Conservation (phyloP, 768 basidiomycete genomes). For the Sporobolomyces phaffii region DNA sequence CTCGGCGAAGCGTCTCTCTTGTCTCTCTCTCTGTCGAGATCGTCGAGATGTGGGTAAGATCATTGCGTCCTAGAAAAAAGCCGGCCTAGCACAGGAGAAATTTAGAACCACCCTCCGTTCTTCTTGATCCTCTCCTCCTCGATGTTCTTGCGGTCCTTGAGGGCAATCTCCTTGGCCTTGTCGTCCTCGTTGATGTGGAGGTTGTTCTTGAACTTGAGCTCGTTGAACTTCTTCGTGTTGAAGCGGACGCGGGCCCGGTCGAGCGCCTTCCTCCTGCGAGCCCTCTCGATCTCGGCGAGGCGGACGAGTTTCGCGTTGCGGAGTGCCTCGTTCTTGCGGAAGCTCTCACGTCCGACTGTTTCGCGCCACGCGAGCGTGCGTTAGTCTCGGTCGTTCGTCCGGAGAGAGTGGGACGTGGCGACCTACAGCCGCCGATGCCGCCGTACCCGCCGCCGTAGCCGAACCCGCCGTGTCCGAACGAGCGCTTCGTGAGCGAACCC, state of each 20-base stretch:
- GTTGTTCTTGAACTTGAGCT: conserved; percentile 14
- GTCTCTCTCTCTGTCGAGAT: too few species aligned
- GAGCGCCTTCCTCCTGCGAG: conserved; percentile 1
- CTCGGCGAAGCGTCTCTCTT: too few species aligned
- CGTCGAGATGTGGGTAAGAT: too few species aligned
- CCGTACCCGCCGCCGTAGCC: not conserved
- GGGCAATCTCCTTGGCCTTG: not conserved
- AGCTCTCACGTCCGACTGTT: not conserved
- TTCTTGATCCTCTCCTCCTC: not conserved
- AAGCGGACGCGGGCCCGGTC: not conserved
- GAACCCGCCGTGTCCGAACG: not conserved
- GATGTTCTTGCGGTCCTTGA: not conserved
- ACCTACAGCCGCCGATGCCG: too few species aligned
- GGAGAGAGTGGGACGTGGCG: too few species aligned
- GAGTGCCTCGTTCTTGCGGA: not conserved
- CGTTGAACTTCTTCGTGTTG: conserved; percentile 16
- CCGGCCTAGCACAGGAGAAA: too few species aligned
- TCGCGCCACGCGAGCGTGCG: too few species aligned
- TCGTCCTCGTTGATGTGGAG: not conserved
- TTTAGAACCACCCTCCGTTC: too few species aligned
- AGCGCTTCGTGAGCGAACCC: not conserved
- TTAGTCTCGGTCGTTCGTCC: too few species aligned
- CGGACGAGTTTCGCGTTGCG: not conserved
- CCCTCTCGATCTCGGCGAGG: conserved; percentile 3
- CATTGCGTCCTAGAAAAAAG: too few species aligned